Conservation (phyloP, 2,329 filamentous ascomycete species). For the Cryphonectria parasitica region DNA sequence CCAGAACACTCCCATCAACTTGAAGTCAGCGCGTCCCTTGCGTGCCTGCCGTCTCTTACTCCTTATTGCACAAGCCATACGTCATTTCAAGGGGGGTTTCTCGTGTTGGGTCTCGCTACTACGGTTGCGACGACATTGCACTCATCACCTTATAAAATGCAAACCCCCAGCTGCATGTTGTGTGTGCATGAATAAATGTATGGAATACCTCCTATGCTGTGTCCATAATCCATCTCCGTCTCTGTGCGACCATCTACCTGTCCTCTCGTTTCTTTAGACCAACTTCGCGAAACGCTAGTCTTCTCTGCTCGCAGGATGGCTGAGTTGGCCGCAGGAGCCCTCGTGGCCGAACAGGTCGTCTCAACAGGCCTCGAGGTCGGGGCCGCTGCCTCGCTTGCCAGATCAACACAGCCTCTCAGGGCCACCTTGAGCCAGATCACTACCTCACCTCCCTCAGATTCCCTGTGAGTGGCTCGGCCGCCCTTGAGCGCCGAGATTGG, state of each 20-base stretch:
- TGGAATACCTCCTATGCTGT: not conserved
- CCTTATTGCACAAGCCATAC: not conserved
- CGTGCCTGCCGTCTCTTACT: not conserved
- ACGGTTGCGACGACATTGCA: not conserved
- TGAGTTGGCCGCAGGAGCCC: conserved; percentile 43
- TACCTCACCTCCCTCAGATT: conserved; percentile 38
- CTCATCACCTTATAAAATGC: not conserved
- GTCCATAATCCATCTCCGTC: not conserved
- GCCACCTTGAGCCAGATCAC: conserved; percentile 53
- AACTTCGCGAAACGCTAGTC: not conserved
- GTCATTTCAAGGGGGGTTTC: not conserved
- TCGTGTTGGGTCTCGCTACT: not conserved
- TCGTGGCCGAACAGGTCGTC: conserved; percentile 46
- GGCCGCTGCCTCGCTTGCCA: conserved; percentile 50
- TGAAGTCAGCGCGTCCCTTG: conserved; percentile 1
- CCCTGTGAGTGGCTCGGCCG: conserved; percentile 34
- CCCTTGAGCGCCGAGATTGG: no score
- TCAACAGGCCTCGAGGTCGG: conserved; percentile 46
- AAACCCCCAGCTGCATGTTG: no score
- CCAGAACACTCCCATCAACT: not conserved
- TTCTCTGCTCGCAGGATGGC: conserved; percentile 38
- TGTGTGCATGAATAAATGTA: not conserved
- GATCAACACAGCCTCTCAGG: conserved; percentile 56
- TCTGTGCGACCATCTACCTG: not conserved
- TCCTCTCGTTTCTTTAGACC: not conserved